These are phyloP conservation scores for Aspergillus nomiae DNA, from an alignment of 2,329 filamentous ascomycete species.

Conservation along the genomic window DNA sequence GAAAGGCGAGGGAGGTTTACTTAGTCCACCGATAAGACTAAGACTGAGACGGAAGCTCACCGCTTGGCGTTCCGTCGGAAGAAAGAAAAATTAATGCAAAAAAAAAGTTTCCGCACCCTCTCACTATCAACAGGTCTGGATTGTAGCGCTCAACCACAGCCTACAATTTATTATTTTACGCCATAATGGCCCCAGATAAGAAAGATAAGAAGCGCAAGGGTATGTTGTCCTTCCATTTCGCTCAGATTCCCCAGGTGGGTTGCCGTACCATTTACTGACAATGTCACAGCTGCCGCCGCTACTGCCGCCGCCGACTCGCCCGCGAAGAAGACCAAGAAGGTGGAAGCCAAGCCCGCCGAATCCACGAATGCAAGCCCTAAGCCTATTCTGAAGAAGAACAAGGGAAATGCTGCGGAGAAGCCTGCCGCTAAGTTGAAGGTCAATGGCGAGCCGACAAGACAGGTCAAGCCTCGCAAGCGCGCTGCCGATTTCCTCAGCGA, in stretches of 20 bases:
- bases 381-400: constrained; percentile 36
- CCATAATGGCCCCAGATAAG: constrained; percentile 56
- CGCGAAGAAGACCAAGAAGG: constrained; percentile 63
- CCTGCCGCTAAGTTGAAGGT: constrained; percentile 30
- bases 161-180: constrained; percentile 29
- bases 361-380: constrained; percentile 32
- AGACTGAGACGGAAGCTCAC: constrained; percentile 23
- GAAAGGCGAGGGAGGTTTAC: neutral
- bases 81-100: constrained; percentile 30
- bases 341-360: constrained; percentile 36
- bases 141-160: constrained; percentile 25
- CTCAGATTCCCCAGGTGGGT: neutral
- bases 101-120: constrained; percentile 36
- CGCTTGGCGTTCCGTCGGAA: constrained; percentile 26
- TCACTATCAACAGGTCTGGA: constrained; percentile 5
- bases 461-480: constrained; percentile 49
- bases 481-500: constrained; percentile 52
- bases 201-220: constrained; percentile 55
- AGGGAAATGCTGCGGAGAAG: constrained; percentile 24
- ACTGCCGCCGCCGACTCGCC: constrained; percentile 49
- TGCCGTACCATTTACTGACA: constrained; percentile 9
- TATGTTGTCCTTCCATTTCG: constrained; percentile 23
- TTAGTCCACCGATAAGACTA: neutral
- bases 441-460: constrained; percentile 36
- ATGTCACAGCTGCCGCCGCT: constrained; percentile 33